Evolutionary conservation across 352 stramenopile species (phyloP), one percentile per base, ranked within the genome.

Genomic region (Pseudoperonospora humuli): DNA sequence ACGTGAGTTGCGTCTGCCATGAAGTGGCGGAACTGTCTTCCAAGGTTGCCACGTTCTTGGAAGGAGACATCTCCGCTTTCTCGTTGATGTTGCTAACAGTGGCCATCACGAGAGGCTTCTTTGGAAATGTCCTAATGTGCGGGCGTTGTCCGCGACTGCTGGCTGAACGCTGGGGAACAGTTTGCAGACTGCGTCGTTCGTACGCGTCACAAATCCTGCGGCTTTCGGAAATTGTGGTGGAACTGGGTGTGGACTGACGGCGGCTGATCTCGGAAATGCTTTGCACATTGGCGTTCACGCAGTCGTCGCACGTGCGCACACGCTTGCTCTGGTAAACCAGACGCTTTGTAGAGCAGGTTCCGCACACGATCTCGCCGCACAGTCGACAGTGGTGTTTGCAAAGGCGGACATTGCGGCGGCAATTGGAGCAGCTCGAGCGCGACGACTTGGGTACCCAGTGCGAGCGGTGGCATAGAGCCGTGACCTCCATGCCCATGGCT

Each of bases 341-440:
- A 46, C 76, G 71, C 47, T 80, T 75, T 42, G 55, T 75, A 23
- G 79, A 91, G 61, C 79, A 91, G 28, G 60, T 39, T 18, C 72
- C 61, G 49, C 79, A 91, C 19, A 88, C 79, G 32, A 91, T 63
- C 41, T 88, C 76, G 17, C 79, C 79, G 36, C 79, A 91, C 10
- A 87, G 64, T 1, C 79, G 74, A 47, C 79, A 91, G 49, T 91
- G 70, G 52, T 88, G 79, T 35, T 88, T 91, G 36, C 69, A 84
- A 9, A 88, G 54, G n/a, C 63, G 53, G 51, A 91, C 85, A 33
- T 45, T 54, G 38, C 60, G 66, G 15, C 64, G 57, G 60, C 79
- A 91, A 51, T 81, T 83, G 36, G 72, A 74, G 54, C 79, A 91
- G 21, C 32, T 54, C 5, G 61, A 56, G 43, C 75, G 75, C 26